phyloP scores from a whole-genome alignment of 2,329 filamentous ascomycete species.

The Myriangium duriaei region DNA sequence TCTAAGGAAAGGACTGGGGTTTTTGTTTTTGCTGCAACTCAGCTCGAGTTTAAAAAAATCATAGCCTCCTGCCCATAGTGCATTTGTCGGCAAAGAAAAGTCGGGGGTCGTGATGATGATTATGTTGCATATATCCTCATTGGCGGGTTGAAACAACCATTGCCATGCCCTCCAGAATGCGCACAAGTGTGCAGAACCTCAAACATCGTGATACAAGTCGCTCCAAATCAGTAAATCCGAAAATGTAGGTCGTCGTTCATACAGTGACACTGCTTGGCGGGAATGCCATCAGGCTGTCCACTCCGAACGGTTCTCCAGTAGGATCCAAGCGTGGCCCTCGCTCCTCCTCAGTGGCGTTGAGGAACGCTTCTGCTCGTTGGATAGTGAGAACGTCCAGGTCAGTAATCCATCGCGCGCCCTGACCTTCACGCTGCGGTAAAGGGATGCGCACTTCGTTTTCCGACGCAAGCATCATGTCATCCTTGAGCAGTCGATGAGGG shows the following conservation, averaged over 20 bases:
- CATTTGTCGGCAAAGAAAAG: too few relatives aligned
- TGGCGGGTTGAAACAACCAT: too few relatives aligned
- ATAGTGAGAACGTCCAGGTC: conserved; percentile 87
- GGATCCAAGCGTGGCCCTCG: conserved; percentile 74
- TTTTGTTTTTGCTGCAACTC: too few relatives aligned
- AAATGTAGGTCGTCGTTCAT: too few relatives aligned
- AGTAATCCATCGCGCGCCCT: conserved; percentile 61
- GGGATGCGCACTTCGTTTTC: conserved; percentile 87
- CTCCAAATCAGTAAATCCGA: neutral
- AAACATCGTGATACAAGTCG: neutral
- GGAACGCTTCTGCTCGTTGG: conserved; percentile 74
- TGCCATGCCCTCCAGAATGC: neutral
- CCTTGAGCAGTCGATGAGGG: conserved; percentile 76
- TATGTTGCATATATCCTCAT: too few relatives aligned
- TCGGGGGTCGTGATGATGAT: too few relatives aligned
- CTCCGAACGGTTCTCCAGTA: conserved; percentile 50
- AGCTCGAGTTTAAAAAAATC: too few relatives aligned
- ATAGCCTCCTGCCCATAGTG: too few relatives aligned
- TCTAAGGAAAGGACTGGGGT: too few relatives aligned
- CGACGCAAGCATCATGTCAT: conserved; percentile 96
- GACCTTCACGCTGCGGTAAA: conserved; percentile 51
- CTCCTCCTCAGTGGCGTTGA: conserved; percentile 68
- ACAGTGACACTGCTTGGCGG: too few relatives aligned
- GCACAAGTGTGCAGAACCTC: too few relatives aligned
- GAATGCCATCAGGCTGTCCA: conserved; percentile 44